Evolutionary conservation across 2,329 filamentous ascomycete genomes (phyloP).

Genomic region (Cytospora schulzeri): DNA sequence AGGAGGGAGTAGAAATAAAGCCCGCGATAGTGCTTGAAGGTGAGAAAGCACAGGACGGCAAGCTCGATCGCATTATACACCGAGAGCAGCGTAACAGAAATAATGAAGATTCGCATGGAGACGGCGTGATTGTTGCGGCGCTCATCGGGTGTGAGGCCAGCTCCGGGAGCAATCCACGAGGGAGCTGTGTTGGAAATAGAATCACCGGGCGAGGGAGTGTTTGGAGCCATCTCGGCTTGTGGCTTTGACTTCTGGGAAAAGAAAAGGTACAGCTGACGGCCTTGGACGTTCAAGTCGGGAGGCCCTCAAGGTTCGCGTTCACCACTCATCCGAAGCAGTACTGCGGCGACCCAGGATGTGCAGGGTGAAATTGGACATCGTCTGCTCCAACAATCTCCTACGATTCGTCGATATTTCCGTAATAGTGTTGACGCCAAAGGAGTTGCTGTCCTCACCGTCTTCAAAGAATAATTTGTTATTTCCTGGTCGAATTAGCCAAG

Average conservation of each 20-base stretch:
- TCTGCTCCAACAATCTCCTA: neutral
- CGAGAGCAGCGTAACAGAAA: slow-evolving; percentile 6
- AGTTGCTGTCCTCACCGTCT: neutral
- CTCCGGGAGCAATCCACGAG: slow-evolving; percentile 10
- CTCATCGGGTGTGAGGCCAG: slow-evolving; percentile 8
- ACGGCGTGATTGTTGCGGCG: slow-evolving; percentile 1
- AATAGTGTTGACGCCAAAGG: neutral
- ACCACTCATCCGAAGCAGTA: slow-evolving; percentile 5
- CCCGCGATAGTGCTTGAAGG: slow-evolving; percentile 16
- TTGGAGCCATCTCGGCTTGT: neutral
- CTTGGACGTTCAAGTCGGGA: neutral
- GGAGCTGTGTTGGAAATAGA: neutral
- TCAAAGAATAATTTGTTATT: neutral
- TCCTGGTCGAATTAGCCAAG: neutral
- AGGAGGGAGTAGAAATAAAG: slow-evolving; percentile 18
- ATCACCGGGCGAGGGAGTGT: neutral
- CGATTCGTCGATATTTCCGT: neutral
- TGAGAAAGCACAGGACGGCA: slow-evolving; percentile 4
- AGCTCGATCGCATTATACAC: slow-evolving; percentile 18
- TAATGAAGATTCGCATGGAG: slow-evolving; percentile 1
- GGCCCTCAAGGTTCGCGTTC: neutral
- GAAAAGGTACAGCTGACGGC: too few relatives aligned
- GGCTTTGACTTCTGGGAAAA: too few relatives aligned
- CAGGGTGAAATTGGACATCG: slow-evolving; percentile 3
- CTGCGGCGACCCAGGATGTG: neutral